Conservation (phyloP, 306 rosid species). For the Benincasa hispida region DNA sequence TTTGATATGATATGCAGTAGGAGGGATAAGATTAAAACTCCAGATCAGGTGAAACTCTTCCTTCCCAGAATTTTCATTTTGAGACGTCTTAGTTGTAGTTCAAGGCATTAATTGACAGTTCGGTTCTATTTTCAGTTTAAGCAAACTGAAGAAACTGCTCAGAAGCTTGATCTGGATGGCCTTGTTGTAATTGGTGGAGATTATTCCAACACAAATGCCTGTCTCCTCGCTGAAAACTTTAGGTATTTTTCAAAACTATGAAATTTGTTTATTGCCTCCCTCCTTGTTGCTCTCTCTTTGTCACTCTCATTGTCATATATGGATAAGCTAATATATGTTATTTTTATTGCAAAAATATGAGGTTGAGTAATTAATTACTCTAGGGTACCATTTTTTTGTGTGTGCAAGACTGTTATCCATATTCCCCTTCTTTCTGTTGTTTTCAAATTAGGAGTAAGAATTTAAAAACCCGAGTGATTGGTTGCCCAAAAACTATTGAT, state of each 20-base stretch:
- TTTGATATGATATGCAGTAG: conserved; percentile 98
- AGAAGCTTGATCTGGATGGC: conserved; percentile 87
- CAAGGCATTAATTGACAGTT: background rate
- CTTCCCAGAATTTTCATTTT: background rate
- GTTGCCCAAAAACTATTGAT: no score
- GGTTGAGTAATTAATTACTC: no score
- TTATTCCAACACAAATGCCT: conserved; percentile 97
- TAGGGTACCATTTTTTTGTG: no score
- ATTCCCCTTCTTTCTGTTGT: no score
- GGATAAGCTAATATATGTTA: no score
- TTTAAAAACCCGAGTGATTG: no score
- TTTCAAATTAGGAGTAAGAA: no score
- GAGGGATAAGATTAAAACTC: conserved; percentile 97
- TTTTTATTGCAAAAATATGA: no score
- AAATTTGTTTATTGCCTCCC: no score
- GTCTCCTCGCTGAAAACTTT: conserved; percentile 96
- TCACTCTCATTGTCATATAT: no score
- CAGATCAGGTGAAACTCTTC: conserved; percentile 36
- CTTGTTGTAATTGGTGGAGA: conserved; percentile 98
- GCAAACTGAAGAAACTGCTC: conserved; percentile 83
- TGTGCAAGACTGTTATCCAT: no score
- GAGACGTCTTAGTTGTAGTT: background rate
- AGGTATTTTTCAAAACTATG: conserved; percentile 26
- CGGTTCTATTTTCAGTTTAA: conserved; percentile 39
- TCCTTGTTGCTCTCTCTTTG: no score